These are phyloP conservation scores for Marvania coccoides DNA, from an alignment of 139 green algal species.

Conservation along the genomic window DNA sequence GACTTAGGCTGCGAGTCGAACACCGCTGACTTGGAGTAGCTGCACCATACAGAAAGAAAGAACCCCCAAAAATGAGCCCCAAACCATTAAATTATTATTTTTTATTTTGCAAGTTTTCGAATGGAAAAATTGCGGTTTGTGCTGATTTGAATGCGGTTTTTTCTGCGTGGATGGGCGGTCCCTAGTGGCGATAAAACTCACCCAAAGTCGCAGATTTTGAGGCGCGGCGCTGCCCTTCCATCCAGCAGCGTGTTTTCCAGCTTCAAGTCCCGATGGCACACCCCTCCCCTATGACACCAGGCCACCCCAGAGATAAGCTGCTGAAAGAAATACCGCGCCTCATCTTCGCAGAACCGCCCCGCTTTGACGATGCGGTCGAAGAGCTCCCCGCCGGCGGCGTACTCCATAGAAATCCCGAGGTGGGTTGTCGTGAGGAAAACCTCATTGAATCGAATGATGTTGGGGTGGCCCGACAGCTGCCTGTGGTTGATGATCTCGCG, in stretches of 20 bases:
- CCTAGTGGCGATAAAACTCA: slow-evolving; percentile 84
- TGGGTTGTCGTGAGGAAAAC: slow-evolving; percentile 65
- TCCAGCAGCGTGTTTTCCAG: slow-evolving; percentile 98
- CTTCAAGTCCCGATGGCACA: slow-evolving; percentile 97
- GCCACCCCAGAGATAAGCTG: slow-evolving; percentile 93
- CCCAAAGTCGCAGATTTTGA: slow-evolving; percentile 99
- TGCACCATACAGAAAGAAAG: no score
- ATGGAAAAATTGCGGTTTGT: no score
- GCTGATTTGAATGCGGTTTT: no score
- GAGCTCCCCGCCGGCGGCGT: slow-evolving; percentile 83
- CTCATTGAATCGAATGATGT: slow-evolving; percentile 95
- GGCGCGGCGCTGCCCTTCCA: slow-evolving; percentile 57
- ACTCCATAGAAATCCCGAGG: slow-evolving; percentile 79
- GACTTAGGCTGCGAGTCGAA: slow-evolving; percentile 94
- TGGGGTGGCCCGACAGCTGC: slow-evolving; percentile 81
- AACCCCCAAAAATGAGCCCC: no score
- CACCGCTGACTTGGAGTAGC: slow-evolving; percentile 44
- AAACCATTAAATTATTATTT: no score
- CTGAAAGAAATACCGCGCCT: slow-evolving; percentile 98
- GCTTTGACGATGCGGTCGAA: slow-evolving; percentile 92
- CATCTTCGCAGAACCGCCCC: slow-evolving; percentile 88
- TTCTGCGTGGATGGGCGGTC: no score
- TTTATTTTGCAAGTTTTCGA: no score
- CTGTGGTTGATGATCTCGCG: slow-evolving; percentile 97
- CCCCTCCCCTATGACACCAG: slow-evolving; percentile 85